Percentiles rank a stretch among this genome's conserved stretches.
phyloP scores from a whole-genome alignment of 2,329 filamentous ascomycete species.

The Botryotinia narcissicola region DNA sequence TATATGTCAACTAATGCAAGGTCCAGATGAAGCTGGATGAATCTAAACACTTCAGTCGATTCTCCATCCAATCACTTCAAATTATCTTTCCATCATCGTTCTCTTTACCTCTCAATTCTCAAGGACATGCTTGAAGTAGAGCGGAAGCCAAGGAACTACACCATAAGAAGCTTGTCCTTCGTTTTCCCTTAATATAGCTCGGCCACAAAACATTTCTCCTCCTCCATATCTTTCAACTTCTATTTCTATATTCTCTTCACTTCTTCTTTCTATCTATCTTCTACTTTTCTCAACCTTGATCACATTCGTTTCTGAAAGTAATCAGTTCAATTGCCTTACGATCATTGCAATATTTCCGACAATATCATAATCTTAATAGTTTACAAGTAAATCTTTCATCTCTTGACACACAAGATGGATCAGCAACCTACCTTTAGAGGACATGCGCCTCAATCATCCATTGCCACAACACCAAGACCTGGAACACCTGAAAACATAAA shows the following conservation, averaged over 20 bases:
- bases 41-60: neutral
- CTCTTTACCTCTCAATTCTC: neutral
- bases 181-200: neutral
- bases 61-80: neutral
- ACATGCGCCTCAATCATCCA: slow-evolving; percentile 27
- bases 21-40: neutral
- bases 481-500: slow-evolving; percentile 41
- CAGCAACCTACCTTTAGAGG: slow-evolving; percentile 24
- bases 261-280: neutral
- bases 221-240: neutral
- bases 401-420: neutral
- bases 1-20: neutral
- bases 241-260: neutral
- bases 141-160: neutral
- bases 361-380: neutral
- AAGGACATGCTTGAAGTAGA: neutral
- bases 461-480: slow-evolving; percentile 40
- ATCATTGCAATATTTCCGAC: neutral
- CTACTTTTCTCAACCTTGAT: neutral
- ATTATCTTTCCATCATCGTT: neutral
- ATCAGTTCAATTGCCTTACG: neutral
- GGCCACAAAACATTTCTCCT: neutral
- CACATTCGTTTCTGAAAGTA: neutral
- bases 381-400: no score
- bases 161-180: neutral